Base-by-base conservation (phyloP, 2,329 filamentous ascomycete species). In the Acarospora socialis region DNA sequence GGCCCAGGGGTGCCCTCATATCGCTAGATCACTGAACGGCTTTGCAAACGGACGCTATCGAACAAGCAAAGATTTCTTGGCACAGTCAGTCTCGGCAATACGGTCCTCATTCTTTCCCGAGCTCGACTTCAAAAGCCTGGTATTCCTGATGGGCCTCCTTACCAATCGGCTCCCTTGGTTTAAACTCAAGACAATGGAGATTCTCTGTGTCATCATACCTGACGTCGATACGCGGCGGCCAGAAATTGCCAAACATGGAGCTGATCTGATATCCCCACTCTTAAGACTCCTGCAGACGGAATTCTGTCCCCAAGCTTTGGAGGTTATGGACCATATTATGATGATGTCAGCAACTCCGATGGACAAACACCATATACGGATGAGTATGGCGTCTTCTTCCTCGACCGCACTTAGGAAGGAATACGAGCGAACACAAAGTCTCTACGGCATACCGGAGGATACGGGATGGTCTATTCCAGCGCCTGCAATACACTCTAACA, bases 391-490 rank as follows among this genome's bases (percentile, higher is more conserved):
- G 4, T 78, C 81, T 8, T 77, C 81, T 1, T 83, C 84, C 2
- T 90, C 84, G 0, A 79, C 81, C 45, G 74, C 79, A 0, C 79
- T 90, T 30, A 77, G 82, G 29, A 95, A 94, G 51, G 86, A 95
- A 55, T 95, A 93, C 46, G 87, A 93, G 50, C 77, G 81, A 14
- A 93, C 83, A 0, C 81, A 93, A 52, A 94, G 84, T 48, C 60
- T 98, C 20, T 98, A 95, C 52, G 92, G 92, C 17, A 95, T 98
- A 36, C 90, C 90, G 0, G 87, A 95, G 51, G 77, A 84, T 14
- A 90, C 82, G 10, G 90, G 90, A 2, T 98, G 90, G 90, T 90
- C 90, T 0, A 83, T 98, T 26, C 87, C 90, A 0, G 73, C 92
- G 51, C 90, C 90, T 10, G 87, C 87, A 1, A 78, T 81, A 34